A percentile compares a stretch with the other conserved stretches of the same genome.
Conservation (phyloP, 2,329 filamentous ascomycete genomes). For the Colletotrichum sp. region DNA sequence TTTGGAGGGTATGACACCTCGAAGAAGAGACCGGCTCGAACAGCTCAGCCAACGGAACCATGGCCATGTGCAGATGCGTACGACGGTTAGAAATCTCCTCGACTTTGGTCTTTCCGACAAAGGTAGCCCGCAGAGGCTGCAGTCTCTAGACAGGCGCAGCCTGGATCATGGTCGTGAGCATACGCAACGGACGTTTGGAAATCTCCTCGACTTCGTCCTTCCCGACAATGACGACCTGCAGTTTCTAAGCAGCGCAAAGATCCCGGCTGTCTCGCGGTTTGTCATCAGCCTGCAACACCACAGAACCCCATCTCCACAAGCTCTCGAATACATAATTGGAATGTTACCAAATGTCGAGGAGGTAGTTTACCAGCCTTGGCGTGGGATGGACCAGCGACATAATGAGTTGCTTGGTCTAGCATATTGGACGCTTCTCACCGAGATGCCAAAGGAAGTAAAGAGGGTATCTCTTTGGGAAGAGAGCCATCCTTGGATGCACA, state of each 20-base stretch:
- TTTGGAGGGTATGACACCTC: background rate
- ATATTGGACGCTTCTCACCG: background rate
- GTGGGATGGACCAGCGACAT: background rate
- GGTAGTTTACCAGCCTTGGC: background rate
- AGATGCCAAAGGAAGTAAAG: background rate
- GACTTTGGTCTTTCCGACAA: background rate
- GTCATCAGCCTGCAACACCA: background rate
- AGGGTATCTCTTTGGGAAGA: background rate
- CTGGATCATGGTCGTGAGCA: background rate
- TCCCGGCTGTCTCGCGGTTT: background rate
- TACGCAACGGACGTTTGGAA: background rate
- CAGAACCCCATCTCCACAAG: background rate
- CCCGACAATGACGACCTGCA: background rate
- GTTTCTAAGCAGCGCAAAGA: background rate
- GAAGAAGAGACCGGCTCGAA: background rate
- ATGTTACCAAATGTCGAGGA: background rate
- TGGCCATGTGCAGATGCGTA: background rate
- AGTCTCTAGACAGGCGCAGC: background rate
- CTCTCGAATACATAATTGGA: background rate
- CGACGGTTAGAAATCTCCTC: no score
- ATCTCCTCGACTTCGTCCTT: background rate
- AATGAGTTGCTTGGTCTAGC: background rate
- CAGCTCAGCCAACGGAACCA: background rate
- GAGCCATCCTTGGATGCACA: background rate
- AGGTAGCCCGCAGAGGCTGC: background rate